Base-by-base conservation (phyloP, 1,139 yeast species). In the Arxiozyma heterogenica region DNA sequence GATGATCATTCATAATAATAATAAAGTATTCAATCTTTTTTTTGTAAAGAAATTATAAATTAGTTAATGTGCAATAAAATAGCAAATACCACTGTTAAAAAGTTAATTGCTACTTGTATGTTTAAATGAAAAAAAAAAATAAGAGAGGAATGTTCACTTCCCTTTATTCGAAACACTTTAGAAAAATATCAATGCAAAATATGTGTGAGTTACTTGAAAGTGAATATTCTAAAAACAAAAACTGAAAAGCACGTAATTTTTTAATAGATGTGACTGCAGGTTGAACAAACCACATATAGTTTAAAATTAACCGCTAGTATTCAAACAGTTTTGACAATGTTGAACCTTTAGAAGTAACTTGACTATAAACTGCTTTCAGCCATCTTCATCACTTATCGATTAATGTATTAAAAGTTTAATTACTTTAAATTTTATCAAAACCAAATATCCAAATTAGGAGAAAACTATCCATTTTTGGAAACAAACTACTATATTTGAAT, bases 401-500 rank as follows among this genome's bases (percentile, higher is more conserved):
- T 34, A 34, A 22, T 30, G 41, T 34, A 22, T 34, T 41, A 21
- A 46, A 34, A 46, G 21, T n/a, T 22, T 38, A 27, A 46, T 46
- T 20, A 18, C 20, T 46, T 18, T 46, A 20, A 46, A 34, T 21
- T 46, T 46, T 21, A 23, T 20, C 21, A 41, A 18, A 18, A 38
- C 27, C n/a, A 21, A 11, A 3, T 46, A 21, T 23, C 43, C 49
- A 21, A 46, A 46, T 18, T 11, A 27, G 49, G 49, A 20, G 34
- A 46, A 22, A 46, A 11, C 23, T 34, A 8, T 41, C 49, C 49
- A 46, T 46, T 46, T 46, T 46, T 46, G 49, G 49, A 46, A 46
- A 46, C 49, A 12, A 11, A 21, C 42, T 46, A 34, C 49, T 46
- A 46, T 34, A 46, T 46, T 46, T 46, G 49, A 41, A 23, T 2